Conservation (phyloP, 1,284 basidiomycete species). For the Puccinia coronata region DNA sequence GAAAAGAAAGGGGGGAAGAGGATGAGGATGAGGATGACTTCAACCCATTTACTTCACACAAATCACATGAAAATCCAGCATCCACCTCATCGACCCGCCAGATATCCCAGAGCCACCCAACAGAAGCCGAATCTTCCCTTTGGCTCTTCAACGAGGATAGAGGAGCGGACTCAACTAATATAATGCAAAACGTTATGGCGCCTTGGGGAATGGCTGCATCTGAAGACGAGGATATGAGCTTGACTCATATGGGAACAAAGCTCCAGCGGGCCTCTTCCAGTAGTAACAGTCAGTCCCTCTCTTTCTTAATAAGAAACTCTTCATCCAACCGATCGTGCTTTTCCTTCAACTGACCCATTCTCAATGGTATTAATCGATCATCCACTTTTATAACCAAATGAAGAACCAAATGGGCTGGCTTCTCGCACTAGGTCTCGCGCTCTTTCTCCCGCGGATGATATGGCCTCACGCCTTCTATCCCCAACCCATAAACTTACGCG, state of each 20-base stretch:
- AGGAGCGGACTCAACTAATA: constrained; percentile 28
- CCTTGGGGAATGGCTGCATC: constrained; percentile 31
- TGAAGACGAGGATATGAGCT: constrained; percentile 11
- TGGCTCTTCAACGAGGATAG: constrained; percentile 32
- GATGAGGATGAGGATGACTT: constrained; percentile 30
- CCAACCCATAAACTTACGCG: constrained; percentile 29
- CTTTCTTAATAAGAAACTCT: neutral
- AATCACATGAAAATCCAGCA: constrained; percentile 12
- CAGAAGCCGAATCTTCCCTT: constrained; percentile 32
- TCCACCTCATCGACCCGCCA: neutral
- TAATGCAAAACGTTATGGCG: constrained; percentile 32
- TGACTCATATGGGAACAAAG: neutral
- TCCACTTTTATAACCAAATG: neutral
- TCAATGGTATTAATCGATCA: neutral
- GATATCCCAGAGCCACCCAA: neutral
- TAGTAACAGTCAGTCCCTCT: constrained; percentile 41
- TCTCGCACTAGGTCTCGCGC: neutral
- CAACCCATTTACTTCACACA: constrained; percentile 30
- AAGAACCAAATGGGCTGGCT: neutral
- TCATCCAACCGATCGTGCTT: neutral
- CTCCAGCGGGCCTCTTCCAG: neutral
- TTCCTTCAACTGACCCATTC: neutral
- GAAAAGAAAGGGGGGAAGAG: neutral
- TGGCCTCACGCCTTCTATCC: constrained; percentile 12
- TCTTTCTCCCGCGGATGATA: constrained; percentile 7